A percentile compares a stretch with the other conserved stretches of the same genome.
Evolutionary conservation across 345 rosid genomes (phyloP).

Genomic region (Kandelia obovata): DNA sequence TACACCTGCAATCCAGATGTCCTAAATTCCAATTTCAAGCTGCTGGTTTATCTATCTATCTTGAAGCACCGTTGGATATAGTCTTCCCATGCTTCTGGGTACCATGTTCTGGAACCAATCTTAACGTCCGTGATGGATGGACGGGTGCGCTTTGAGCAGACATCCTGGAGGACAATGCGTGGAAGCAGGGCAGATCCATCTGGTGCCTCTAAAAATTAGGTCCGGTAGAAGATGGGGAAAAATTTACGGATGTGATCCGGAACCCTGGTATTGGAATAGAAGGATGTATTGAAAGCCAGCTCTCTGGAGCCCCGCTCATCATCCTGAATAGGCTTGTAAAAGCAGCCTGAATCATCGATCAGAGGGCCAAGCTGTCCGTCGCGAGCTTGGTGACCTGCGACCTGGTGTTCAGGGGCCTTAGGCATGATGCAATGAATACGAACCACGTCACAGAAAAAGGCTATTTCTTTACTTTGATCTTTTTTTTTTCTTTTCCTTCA

Average conservation of each 20-base stretch:
- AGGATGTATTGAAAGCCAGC: constrained; percentile 59
- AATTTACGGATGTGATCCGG: constrained; percentile 61
- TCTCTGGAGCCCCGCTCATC: constrained; percentile 68
- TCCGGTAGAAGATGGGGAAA: constrained; percentile 71
- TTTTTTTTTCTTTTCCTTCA: neutral
- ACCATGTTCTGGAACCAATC: constrained; percentile 96
- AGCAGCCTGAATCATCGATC: constrained; percentile 68
- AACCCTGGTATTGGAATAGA: constrained; percentile 47
- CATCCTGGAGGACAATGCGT: constrained; percentile 67
- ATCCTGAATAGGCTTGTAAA: constrained; percentile 85
- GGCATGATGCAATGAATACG: constrained; percentile 39
- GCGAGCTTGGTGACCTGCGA: constrained; percentile 76
- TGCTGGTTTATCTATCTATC: constrained; percentile 60
- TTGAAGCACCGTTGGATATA: constrained; percentile 57
- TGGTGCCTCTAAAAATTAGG: constrained; percentile 63
- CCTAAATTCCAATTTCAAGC: constrained; percentile 58
- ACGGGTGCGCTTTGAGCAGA: constrained; percentile 29
- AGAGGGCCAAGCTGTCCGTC: constrained; percentile 72
- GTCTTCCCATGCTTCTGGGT: constrained; percentile 70
- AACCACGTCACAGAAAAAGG: too few species aligned
- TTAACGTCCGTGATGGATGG: constrained; percentile 79
- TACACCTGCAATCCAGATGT: constrained; percentile 66
- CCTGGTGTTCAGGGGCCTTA: constrained; percentile 84
- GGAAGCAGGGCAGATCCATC: constrained; percentile 59
- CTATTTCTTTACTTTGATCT: neutral